These are phyloP conservation scores for Orbilia oligospora DNA, from an alignment of 2,329 filamentous ascomycete species.

Conservation along the genomic window DNA sequence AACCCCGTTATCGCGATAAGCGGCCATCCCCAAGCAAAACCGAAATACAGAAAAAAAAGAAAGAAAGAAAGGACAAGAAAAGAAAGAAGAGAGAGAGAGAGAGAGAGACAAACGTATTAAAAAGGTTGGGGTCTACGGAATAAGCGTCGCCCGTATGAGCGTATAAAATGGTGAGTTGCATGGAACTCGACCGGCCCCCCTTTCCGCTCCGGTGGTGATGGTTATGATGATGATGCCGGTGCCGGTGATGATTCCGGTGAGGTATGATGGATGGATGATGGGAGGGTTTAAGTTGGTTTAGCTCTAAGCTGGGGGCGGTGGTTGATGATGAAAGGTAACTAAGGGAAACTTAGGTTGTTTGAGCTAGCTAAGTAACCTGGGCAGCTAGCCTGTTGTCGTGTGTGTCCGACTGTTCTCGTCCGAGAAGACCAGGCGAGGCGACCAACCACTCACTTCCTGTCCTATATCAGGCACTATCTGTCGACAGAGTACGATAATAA, in stretches of 20 bases:
- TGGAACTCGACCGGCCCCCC: constrained; percentile 47
- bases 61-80: constrained; percentile 10
- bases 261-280: not conserved
- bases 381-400: not conserved
- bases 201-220: not conserved
- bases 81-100: not conserved
- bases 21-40: not conserved
- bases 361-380: not conserved
- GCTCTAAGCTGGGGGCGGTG: not conserved
- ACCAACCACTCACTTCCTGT: not conserved
- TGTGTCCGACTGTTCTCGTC: constrained; percentile 19
- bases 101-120: constrained; percentile 61
- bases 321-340: not conserved
- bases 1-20: not conserved
- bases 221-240: not conserved
- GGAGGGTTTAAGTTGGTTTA: not conserved
- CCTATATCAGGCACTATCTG: not conserved
- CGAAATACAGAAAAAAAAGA: not conserved
- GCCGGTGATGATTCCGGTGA: not conserved
- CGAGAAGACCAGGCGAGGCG: constrained; percentile 11
- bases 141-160: constrained; percentile 64
- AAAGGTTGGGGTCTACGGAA: constrained; percentile 62
- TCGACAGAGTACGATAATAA: not conserved
- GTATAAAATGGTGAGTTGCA: constrained; percentile 63
- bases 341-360: not conserved